These are phyloP conservation scores for Combretum micranthum DNA, from an alignment of 345 rosid genomes.

Conservation along the genomic window DNA sequence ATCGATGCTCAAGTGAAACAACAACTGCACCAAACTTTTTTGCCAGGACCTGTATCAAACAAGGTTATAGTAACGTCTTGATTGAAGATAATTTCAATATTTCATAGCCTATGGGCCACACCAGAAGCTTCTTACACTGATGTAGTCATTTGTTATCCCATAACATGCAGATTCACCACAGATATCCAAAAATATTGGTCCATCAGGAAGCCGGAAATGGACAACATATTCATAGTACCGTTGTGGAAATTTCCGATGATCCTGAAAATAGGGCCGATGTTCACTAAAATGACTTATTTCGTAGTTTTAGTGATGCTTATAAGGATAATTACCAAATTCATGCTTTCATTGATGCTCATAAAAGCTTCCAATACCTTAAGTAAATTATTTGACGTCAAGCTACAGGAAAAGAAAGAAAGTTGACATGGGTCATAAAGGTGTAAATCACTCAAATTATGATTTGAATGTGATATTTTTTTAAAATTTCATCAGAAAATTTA, in stretches of 20 bases:
- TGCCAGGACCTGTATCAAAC: conserved; percentile 55
- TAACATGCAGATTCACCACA: conserved; percentile 81
- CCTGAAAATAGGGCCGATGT: conserved; percentile 30
- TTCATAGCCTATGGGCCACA: too few species aligned
- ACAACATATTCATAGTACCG: conserved; percentile 78
- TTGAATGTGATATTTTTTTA: too few species aligned
- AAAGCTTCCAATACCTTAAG: too few species aligned
- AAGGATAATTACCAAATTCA: background rate
- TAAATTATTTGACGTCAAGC: too few species aligned
- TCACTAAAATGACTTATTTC: background rate
- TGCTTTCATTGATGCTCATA: background rate
- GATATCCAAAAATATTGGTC: conserved; percentile 70
- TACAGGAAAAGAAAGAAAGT: too few species aligned
- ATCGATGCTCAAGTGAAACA: conserved; percentile 93
- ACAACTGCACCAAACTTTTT: conserved; percentile 97
- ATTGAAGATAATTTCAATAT: too few species aligned
- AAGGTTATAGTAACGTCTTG: too few species aligned
- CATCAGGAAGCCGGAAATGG: conserved; percentile 53
- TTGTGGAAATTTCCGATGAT: conserved; percentile 59
- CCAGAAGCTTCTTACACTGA: conserved; percentile 34
- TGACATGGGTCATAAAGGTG: too few species aligned
- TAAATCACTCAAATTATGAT: too few species aligned
- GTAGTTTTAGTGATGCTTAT: background rate
- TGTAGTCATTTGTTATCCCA: conserved; percentile 75
- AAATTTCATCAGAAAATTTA: too few species aligned